Base-by-base conservation (phyloP, 2,329 filamentous ascomycete species). In the Rhinocladiella similis region DNA sequence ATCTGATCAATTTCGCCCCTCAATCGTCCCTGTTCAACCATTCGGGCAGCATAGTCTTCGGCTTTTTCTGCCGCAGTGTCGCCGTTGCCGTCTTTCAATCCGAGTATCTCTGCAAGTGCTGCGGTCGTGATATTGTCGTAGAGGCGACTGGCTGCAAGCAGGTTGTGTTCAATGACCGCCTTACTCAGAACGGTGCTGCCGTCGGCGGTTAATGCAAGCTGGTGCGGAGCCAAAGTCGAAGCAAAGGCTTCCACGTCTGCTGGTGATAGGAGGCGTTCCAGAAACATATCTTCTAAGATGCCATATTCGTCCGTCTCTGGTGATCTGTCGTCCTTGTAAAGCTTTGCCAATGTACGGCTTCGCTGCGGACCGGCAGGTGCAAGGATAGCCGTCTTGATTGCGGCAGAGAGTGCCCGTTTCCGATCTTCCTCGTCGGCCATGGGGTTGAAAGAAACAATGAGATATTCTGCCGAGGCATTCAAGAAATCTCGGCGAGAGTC, bases 221-320 rank as follows among this genome's bases (percentile, higher is more conserved):
- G 94, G 73, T 99, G 94, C 19, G 90, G 88, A 54, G 85, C 82
- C 47, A 99, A 80, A 50, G 86, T 87, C 65, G 88, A 80, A 0
- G 92, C 88, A 69, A 99, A 99, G 53, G 89, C 86, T 36, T 86
- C 84, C 41, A 97, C 91, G 75, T 99, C 94, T n/a, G 80, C 82
- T 0, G 88, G 84, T 0, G 84, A 83, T 47, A 99, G 80, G 3
- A 99, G 79, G 5, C 92, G 85, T 72, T 97, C 91, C 47, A 97
- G 81, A 72, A 96, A 96, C 84, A 99, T 97, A 79, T 97, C 97
- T 77, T 97, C 94, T 13, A 99, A 78, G 52, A 99, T 97, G 47
- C 85, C 80, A 69, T 89, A 93, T 74, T 97, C 90, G 29, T 87
- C 83, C 1, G 94, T 83, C 48, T 86, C 83, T 3, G 80, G 78